These are phyloP conservation scores for Candida neerlandica DNA, from an alignment of 1,139 yeast genomes.

Conservation along the genomic window DNA sequence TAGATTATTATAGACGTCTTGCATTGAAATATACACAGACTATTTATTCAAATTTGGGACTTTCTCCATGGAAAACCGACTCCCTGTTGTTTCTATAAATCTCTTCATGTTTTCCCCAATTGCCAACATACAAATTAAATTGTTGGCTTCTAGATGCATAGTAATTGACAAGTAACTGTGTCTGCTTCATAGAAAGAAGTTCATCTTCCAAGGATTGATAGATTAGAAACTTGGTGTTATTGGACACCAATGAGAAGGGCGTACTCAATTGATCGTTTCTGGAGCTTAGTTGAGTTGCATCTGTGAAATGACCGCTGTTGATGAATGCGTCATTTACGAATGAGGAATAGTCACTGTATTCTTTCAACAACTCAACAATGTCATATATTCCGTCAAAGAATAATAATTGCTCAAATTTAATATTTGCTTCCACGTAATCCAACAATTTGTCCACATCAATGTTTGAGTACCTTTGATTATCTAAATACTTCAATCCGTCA, in stretches of 20 bases:
- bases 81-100: conserved; percentile 22
- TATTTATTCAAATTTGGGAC: background rate
- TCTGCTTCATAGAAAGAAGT: conserved; percentile 31
- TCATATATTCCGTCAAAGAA: conserved; percentile 47
- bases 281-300: conserved; percentile 30
- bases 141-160: conserved; percentile 16
- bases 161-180: conserved; percentile 21
- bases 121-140: conserved; percentile 18
- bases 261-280: background rate
- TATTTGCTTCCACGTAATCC: conserved; percentile 2
- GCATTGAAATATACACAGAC: background rate
- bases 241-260: conserved; percentile 8
- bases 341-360: conserved; percentile 35
- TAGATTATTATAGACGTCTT: background rate
- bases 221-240: conserved; percentile 16
- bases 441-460: conserved; percentile 5
- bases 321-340: conserved; percentile 41
- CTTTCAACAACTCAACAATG: conserved; percentile 30
- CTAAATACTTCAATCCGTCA: conserved; percentile 16
- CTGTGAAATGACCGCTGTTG: conserved; percentile 19
- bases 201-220: conserved; percentile 40
- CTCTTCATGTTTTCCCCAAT: conserved; percentile 39
- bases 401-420: conserved; percentile 18
- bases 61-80: conserved; percentile 6
- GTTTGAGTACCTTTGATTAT: background rate